These are phyloP conservation scores for Ascochyta viciae-villosae DNA, from an alignment of 2,329 filamentous ascomycete genomes.

Conservation along the genomic window DNA sequence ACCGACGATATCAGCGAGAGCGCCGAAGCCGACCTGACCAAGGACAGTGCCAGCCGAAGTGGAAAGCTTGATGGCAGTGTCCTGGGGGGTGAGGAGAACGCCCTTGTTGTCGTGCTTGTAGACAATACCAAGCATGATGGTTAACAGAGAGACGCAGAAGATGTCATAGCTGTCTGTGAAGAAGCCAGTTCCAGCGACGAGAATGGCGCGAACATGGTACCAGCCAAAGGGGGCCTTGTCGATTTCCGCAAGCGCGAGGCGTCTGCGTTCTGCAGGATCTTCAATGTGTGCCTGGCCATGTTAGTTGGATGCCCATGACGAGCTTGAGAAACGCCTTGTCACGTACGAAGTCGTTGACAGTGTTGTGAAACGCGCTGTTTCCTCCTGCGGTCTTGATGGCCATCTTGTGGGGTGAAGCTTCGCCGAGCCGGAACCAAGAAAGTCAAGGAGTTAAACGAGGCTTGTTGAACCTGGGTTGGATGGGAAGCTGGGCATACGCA, in stretches of 20 bases:
- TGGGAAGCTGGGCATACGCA: conserved; percentile 13
- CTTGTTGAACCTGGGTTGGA: conserved; percentile 15
- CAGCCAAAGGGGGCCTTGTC: conserved; percentile 81
- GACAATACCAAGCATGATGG: conserved; percentile 78
- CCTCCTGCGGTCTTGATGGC: conserved; percentile 34
- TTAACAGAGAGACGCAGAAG: conserved; percentile 60
- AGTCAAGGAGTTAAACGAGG: conserved; percentile 23
- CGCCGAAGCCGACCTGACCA: conserved; percentile 75
- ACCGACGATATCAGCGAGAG: conserved; percentile 73
- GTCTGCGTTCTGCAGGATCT: conserved; percentile 79
- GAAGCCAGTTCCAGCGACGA: conserved; percentile 83
- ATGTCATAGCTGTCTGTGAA: conserved; percentile 80
- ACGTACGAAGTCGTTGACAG: conserved; percentile 70
- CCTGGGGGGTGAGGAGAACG: conserved; percentile 68
- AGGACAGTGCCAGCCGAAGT: conserved; percentile 85
- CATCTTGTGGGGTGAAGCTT: conserved; percentile 22
- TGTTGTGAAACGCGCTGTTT: conserved; percentile 52
- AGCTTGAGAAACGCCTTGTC: neutral
- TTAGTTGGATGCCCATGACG: neutral
- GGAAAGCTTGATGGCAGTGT: conserved; percentile 85
- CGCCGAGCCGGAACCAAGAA: conserved; percentile 25
- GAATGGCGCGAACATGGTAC: conserved; percentile 80
- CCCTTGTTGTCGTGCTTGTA: conserved; percentile 66
- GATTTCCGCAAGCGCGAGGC: conserved; percentile 80
- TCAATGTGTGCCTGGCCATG: conserved; percentile 55